phyloP scores from a whole-genome alignment of 768 basidiomycete genomes.

The Mrakia hoshinonis region DNA sequence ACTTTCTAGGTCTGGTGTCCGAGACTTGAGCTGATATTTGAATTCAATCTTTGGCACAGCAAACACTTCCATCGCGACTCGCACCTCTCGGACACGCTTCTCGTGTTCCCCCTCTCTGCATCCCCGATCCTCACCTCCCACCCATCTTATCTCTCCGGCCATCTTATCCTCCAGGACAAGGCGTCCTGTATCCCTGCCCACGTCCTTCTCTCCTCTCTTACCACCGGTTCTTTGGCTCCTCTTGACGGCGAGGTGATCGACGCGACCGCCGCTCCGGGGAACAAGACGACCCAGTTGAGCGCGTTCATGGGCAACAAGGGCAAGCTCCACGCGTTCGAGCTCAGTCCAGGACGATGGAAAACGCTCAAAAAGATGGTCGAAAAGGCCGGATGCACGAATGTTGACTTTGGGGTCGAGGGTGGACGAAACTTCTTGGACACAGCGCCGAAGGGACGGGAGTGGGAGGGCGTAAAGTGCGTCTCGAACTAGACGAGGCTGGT shows the following conservation, averaged over 20 bases:
- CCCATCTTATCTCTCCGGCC: slow-evolving; percentile 48
- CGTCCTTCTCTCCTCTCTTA: slow-evolving; percentile 47
- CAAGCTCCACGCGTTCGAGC: slow-evolving; percentile 75
- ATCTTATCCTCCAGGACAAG: slow-evolving; percentile 90
- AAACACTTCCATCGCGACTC: slow-evolving; percentile 62
- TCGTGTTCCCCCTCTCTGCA: slow-evolving; percentile 59
- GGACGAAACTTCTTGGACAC: slow-evolving; percentile 60
- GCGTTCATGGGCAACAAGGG: slow-evolving; percentile 63
- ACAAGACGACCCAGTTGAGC: slow-evolving; percentile 90
- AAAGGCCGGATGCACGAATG: slow-evolving; percentile 66
- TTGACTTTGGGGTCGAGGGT: neutral
- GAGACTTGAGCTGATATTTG: slow-evolving; percentile 30
- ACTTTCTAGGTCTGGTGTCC: slow-evolving; percentile 22
- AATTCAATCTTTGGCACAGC: slow-evolving; percentile 37
- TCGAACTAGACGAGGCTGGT: slow-evolving; percentile 7
- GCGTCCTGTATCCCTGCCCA: slow-evolving; percentile 93
- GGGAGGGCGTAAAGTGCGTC: slow-evolving; percentile 63
- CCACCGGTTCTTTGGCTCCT: neutral
- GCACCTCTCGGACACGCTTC: slow-evolving; percentile 66
- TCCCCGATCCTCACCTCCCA: slow-evolving; percentile 60
- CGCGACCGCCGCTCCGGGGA: slow-evolving; percentile 93
- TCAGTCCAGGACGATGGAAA: slow-evolving; percentile 67
- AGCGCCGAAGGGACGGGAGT: slow-evolving; percentile 60
- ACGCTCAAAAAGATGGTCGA: slow-evolving; percentile 77
- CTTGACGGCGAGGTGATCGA: slow-evolving; percentile 57